These are phyloP conservation scores for Fagopyrum esculentum DNA, from an alignment of 148 eudicot species.

Conservation along the genomic window DNA sequence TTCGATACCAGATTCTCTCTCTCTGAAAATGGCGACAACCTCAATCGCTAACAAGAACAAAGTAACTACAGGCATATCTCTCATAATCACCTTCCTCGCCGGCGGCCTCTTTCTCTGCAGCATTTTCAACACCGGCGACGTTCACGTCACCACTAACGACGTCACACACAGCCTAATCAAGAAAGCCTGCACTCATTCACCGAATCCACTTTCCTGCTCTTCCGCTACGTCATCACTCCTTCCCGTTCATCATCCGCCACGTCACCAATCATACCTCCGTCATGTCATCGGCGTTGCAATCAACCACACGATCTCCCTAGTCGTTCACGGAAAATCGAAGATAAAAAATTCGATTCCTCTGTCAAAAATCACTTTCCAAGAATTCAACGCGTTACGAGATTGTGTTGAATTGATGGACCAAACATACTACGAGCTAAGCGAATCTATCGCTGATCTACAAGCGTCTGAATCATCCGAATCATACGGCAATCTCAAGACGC, in stretches of 20 bases:
- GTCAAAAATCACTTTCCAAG: slow-evolving; percentile 18
- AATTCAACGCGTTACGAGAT: slow-evolving; percentile 31
- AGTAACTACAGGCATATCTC: background rate
- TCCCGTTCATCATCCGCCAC: slow-evolving; percentile 11
- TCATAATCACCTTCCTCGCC: slow-evolving; percentile 9
- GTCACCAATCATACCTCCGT: slow-evolving; percentile 12
- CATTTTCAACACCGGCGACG: slow-evolving; percentile 1
- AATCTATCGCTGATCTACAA: slow-evolving; percentile 26
- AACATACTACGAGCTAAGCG: slow-evolving; percentile 42
- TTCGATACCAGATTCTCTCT: background rate
- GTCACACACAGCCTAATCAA: slow-evolving; percentile 19
- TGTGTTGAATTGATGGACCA: slow-evolving; percentile 57
- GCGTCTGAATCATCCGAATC: background rate
- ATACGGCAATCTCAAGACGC: slow-evolving; percentile 45
- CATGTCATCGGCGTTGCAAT: slow-evolving; percentile 34
- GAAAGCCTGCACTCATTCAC: slow-evolving; percentile 33
- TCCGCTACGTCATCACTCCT: slow-evolving; percentile 19
- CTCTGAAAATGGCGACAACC: slow-evolving; percentile 22
- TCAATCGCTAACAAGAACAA: slow-evolving; percentile 17
- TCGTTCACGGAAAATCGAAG: background rate
- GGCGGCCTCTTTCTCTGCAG: background rate
- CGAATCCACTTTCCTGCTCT: slow-evolving; percentile 41
- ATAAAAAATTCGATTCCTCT: slow-evolving; percentile 10
- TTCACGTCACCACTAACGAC: background rate
- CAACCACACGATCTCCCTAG: slow-evolving; percentile 20